Evolutionary conservation across 371 early-diverging fungal species (phyloP), one percentile per base, ranked within the genome.

Genomic region (Mortierella sp.): DNA sequence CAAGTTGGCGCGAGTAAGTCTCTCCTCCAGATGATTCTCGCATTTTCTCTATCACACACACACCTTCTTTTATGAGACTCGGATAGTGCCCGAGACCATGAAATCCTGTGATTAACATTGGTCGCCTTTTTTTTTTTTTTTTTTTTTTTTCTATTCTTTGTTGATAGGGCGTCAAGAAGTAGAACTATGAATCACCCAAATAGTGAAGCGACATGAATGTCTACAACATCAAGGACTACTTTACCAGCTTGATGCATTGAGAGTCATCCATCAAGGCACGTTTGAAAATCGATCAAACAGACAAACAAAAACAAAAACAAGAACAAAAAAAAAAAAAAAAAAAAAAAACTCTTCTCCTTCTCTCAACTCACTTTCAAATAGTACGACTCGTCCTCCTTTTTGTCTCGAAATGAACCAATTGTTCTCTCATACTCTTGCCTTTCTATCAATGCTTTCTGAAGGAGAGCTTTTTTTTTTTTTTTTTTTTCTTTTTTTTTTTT

Each of bases 1-100:
- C 80, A 86, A 84, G 74, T 86, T 88, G 88, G 85, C 83, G 68
- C 84, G 85, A 51, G 88, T 87, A 86, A 68, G 84, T 72, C 19
- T 12, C 45, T 9, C 47, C 4, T 43, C 9, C 43, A n/a, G n/a
- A n/a, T n/a, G n/a, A n/a, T n/a, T 46, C 23, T 14, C 60, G 18
- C 25, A 2, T 46, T 37, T 19, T 15, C 61, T 9, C 9, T 56
- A 26, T 56, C 56, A 11, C 46, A 46, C 16, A 9, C 46, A 46
- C n/a, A n/a, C n/a, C n/a, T n/a, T n/a, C n/a, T n/a, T n/a, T n/a
- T 46, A 11, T 9, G 16, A 46, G 11, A 46, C 16, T 46, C 16
- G 46, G 16, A 46, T 16, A 46, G 9, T 37, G 37, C 37, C 37
- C 37, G 37, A 37, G 9, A 37, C 37, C 37, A 37, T 50, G 4